Base-by-base conservation (phyloP, 345 rosid genomes). In the Carallia brachiata region DNA sequence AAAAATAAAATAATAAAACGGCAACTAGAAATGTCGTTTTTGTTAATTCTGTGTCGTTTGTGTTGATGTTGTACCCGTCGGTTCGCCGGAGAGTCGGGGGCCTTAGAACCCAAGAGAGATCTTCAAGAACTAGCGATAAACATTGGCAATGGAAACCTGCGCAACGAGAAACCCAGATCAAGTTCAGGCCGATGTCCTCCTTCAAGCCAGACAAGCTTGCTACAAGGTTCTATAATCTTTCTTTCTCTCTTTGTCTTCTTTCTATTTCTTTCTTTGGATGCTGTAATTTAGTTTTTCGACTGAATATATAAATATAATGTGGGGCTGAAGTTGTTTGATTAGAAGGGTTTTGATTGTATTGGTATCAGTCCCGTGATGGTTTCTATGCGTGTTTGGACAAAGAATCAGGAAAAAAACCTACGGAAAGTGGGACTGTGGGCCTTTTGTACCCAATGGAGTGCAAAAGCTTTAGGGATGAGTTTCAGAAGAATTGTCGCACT, bases 381-480 rank as follows among this genome's bases (percentile, higher is more conserved):
- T 91, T 94, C 67, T 91, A 87, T 77, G 60, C 86, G 1, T 94
- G 97, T 39, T 39, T 88, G 28, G 96, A 90, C 72, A 89, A 83
- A 75, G 83, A 89, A 36, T 86, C 96, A 27, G 77, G 78, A 52
- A 90, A 88, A 76, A 89, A 86, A 58, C 91, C 83, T 13, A 81
- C 92, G 9, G 97, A 91, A 68, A 86, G 84, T 36, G 99, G 84
- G 0, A 82, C 93, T 1, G 99, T 89, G 0, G 99, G 96, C 66
- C 87, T 91, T 52, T 69, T 90, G 27, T 90, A 87, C 69, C 96
- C 96, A 31, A 44, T 66, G 2, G 91, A 89, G 37, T 89, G 97
- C 59, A 91, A 87, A 74, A 36, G 39, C 47, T 77, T 79, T 16
- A 70, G 98, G 75, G 85, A 71, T 5, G 85, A 80, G 59, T 87